Base-by-base conservation (phyloP, 768 basidiomycete genomes). In the Mycena crocata region DNA sequence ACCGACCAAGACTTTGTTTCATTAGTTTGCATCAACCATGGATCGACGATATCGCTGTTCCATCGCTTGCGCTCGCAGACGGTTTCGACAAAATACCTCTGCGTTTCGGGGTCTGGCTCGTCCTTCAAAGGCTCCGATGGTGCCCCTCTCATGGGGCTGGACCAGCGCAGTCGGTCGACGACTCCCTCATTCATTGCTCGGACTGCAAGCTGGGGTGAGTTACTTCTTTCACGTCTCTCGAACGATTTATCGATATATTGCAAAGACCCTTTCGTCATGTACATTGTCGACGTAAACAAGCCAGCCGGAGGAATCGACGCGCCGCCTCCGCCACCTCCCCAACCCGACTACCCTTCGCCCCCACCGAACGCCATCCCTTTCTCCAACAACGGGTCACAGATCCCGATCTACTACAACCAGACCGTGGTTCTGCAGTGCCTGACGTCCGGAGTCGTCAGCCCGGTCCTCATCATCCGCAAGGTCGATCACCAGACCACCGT, bases 1-100 rank as follows among this genome's bases (percentile, higher is more conserved):
- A 30, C 50, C 64, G 69, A 32, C 37, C 46, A 42, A 17, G 48
- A 61, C 65, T 32, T 66, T 66, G 58, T 31, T 31, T 60, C 48
- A 34, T 66, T 73, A 96, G 96, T 97, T 64, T 95, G 95, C 77
- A 95, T 99, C 77, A 92, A 93, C 75, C 96, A 99, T 80, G 97
- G 97, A 28, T 94, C 95, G 9, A 95, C 96, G 4, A 92, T 98
- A 52, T 96, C 96, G 2, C 80, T 98, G 50, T 99, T 97, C 86
- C 96, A 98, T 76, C 91, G 97, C n/a, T 80, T 96, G 66, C 90
- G 96, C 51, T 95, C 96, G 3, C 96, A 98, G 80, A 96, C 95
- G 2, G 95, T 96, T 24, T 96, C 95, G 19, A 98, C 97, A 21
- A 94, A 96, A 74, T 98, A 96, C 73, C 91, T 98, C 49, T 96